These are phyloP conservation scores for Colletotrichum eleusines DNA, from an alignment of 2,329 filamentous ascomycete genomes.

Conservation along the genomic window DNA sequence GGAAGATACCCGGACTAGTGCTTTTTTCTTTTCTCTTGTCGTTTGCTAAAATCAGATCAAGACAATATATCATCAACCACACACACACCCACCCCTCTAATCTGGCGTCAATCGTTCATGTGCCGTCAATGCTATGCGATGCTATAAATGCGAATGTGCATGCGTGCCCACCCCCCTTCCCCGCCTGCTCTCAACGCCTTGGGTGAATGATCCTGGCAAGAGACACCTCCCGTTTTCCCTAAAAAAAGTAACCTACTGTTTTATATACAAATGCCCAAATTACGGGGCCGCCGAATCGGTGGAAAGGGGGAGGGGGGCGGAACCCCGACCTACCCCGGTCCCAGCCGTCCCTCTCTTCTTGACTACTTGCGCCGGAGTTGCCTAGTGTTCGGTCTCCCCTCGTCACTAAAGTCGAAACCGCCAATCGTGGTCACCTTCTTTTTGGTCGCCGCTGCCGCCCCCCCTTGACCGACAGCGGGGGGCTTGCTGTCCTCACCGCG, in stretches of 20 bases:
- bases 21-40: background rate
- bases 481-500: conserved; percentile 34
- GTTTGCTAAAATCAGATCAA: background rate
- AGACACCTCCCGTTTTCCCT: background rate
- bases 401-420: conserved; percentile 33
- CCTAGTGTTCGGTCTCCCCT: conserved; percentile 12
- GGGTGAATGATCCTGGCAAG: background rate
- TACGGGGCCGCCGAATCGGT: background rate
- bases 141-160: background rate
- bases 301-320: no score
- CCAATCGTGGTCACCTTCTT: conserved; percentile 20
- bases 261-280: conserved; percentile 7
- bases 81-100: background rate
- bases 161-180: no score
- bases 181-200: background rate
- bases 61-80: background rate
- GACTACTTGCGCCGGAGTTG: conserved; percentile 28
- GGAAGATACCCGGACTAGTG: conserved; percentile 38
- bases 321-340: no score
- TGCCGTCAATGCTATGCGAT: conserved; percentile 28
- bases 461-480: conserved; percentile 7
- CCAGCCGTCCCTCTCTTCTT: background rate
- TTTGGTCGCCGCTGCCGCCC: background rate
- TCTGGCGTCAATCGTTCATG: conserved; percentile 24
- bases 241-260: background rate